Evolutionary conservation across 2,329 filamentous ascomycete species (phyloP).

Genomic region (Penicillium brevicompactum): DNA sequence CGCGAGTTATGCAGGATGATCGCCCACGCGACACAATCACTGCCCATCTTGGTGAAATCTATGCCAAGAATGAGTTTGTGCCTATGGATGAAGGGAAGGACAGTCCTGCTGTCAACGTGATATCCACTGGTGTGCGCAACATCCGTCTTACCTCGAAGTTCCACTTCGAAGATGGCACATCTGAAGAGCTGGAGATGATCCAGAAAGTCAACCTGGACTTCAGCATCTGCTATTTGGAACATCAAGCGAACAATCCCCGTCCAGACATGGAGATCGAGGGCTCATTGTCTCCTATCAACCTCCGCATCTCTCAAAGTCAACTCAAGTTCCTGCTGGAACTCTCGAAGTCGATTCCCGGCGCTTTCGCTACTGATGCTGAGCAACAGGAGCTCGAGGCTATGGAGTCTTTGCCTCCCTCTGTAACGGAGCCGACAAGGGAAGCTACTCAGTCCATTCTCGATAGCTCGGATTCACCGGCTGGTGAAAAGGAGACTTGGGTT

Average conservation of each 20-base stretch:
- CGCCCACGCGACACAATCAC: constrained; percentile 79
- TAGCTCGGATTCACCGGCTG: constrained; percentile 62
- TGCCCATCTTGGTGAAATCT: constrained; percentile 95
- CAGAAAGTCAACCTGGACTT: constrained; percentile 95
- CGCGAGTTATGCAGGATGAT: constrained; percentile 71
- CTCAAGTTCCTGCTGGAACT: constrained; percentile 87
- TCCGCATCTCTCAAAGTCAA: constrained; percentile 87
- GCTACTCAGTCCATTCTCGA: constrained; percentile 52
- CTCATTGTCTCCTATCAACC: constrained; percentile 88
- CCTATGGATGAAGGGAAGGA: constrained; percentile 76
- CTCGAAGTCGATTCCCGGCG: constrained; percentile 81
- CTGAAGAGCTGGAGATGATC: constrained; percentile 92
- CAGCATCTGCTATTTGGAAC: constrained; percentile 87
- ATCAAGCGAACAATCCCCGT: constrained; percentile 72
- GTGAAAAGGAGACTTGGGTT: constrained; percentile 72
- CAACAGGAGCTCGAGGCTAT: constrained; percentile 73
- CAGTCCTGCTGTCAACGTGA: constrained; percentile 79
- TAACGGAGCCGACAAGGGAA: constrained; percentile 53
- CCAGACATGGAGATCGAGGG: constrained; percentile 92
- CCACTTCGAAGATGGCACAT: constrained; percentile 70
- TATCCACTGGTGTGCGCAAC: constrained; percentile 88
- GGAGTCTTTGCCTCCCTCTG: constrained; percentile 66
- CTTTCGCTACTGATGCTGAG: constrained; percentile 75
- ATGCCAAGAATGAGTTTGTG: constrained; percentile 89
- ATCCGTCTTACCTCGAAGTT: constrained; percentile 88